Evolutionary conservation across 2,329 filamentous ascomycete genomes (phyloP), one percentile per base, ranked within the genome.

Genomic region (Capronia americana): DNA sequence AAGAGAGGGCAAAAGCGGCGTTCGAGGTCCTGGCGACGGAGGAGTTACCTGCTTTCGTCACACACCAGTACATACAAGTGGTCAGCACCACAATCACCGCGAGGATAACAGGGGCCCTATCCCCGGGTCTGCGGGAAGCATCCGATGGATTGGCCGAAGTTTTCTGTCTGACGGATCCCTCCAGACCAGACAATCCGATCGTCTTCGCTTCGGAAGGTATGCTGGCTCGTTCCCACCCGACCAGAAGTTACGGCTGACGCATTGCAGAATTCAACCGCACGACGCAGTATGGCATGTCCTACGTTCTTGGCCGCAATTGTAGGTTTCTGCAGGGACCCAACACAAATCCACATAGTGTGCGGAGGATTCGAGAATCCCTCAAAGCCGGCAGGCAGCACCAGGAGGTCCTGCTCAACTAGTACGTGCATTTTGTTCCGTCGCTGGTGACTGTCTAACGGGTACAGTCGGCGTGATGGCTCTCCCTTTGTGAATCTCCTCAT

Each of bases 401-500:
- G 61, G 91, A 93, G 72, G 86, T 91, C 0, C 87, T 93, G 63
- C 78, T 93, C 44, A 93, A 93, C 75, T 93, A 91, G 84, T 87
- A 78, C 73, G 83, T 77, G 5, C 5, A 32, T 32, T 4, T 11
- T 7, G 14, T 4, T 4, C 1, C 20, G 12, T 4, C 12, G 11
- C 24, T 26, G 7, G 4, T 26, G 28, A 38, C 48, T 60, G 11
- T 67, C 63, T 63, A 65, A 67, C 20, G 46, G 61, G 4, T 1
- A 38, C 63, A 87, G 85, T 73, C 86, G 90, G 34, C 86, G 90
- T n/a, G 90, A 92, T 71, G 90, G 90, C 0, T 90, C 88, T 0
- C 89, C 89, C 0, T 92, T 92, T 73, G 89, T 92, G 84, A 93
- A 92, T 68, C 81, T 93, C 2, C 81, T 92, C 26, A 91, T 91